Conservation (phyloP, 257 asterid genomes). For the Ballota nigra region DNA sequence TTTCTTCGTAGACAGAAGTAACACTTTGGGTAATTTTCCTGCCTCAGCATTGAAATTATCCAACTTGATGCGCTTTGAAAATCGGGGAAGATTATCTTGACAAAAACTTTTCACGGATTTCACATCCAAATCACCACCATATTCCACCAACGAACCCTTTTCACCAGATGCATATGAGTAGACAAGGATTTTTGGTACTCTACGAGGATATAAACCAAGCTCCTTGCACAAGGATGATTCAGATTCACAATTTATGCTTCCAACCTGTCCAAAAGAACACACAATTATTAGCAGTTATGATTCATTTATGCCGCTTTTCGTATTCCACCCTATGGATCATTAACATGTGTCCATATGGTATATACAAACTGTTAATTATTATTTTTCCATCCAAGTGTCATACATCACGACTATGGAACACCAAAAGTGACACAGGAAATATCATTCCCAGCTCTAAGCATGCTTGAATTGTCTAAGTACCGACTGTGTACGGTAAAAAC, state of each 20-base stretch:
- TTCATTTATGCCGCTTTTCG: too few species aligned
- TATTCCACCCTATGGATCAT: too few species aligned
- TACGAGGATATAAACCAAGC: conserved; percentile 57
- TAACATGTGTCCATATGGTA: too few species aligned
- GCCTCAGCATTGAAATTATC: conserved; percentile 40
- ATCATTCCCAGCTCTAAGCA: neutral
- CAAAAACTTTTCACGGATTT: conserved; percentile 65
- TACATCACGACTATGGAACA: too few species aligned
- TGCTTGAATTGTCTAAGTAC: neutral
- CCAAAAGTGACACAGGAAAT: too few species aligned
- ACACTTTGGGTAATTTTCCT: conserved; percentile 63
- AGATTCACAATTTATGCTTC: conserved; percentile 71
- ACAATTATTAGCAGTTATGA: neutral
- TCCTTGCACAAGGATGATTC: conserved; percentile 76
- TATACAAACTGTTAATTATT: too few species aligned
- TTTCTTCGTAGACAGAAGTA: conserved; percentile 86
- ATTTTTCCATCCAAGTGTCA: too few species aligned
- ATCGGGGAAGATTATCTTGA: conserved; percentile 73
- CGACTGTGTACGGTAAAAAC: neutral
- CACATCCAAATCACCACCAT: conserved; percentile 54
- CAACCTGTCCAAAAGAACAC: conserved; percentile 47
- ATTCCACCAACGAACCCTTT: conserved; percentile 73
- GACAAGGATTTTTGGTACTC: conserved; percentile 59
- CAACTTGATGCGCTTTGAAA: conserved; percentile 73
- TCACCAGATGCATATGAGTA: conserved; percentile 57